phyloP scores from a whole-genome alignment of 768 basidiomycete genomes.

The Lactarius akahatsu region DNA sequence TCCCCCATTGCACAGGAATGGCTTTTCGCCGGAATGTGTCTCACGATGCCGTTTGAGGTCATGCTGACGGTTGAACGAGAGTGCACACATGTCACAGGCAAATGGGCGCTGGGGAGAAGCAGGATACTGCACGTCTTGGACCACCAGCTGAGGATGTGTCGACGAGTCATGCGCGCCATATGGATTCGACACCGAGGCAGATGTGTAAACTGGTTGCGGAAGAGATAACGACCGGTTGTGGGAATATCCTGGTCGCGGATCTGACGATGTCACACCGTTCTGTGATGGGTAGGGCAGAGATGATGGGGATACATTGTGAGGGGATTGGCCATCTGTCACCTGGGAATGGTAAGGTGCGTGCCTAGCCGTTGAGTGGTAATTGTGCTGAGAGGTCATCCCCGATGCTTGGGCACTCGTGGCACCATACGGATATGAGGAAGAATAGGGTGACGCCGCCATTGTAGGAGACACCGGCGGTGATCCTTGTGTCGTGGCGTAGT shows the following conservation, averaged over 20 bases:
- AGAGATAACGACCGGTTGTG: constrained; percentile 26
- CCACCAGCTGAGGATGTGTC: constrained; percentile 29
- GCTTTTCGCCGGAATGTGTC: constrained; percentile 84
- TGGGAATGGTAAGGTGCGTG: constrained; percentile 20
- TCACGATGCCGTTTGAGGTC: constrained; percentile 83
- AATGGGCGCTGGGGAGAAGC: constrained; percentile 43
- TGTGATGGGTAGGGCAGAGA: constrained; percentile 24
- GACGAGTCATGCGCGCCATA: constrained; percentile 23
- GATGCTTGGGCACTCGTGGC: constrained; percentile 13
- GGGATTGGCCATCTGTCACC: constrained; percentile 3
- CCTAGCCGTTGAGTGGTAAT: constrained; percentile 18
- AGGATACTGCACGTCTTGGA: constrained; percentile 37
- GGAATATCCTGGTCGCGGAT: constrained; percentile 18
- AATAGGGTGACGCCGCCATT: constrained; percentile 7
- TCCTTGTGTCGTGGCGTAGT: constrained; percentile 20
- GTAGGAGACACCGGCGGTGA: constrained; percentile 25
- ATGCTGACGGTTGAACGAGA: constrained; percentile 85
- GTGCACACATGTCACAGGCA: constrained; percentile 56
- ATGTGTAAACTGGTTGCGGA: constrained; percentile 13
- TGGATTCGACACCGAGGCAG: constrained; percentile 6
- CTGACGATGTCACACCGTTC: constrained; percentile 9
- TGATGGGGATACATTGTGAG: constrained; percentile 9
- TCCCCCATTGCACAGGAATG: constrained; percentile 77
- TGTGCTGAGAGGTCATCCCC: constrained; percentile 16
- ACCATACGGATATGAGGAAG: constrained; percentile 17